Percentiles rank a stretch among this genome's conserved stretches.
phyloP scores from a whole-genome alignment of 768 basidiomycete species.

The Phanerochaete sordida region DNA sequence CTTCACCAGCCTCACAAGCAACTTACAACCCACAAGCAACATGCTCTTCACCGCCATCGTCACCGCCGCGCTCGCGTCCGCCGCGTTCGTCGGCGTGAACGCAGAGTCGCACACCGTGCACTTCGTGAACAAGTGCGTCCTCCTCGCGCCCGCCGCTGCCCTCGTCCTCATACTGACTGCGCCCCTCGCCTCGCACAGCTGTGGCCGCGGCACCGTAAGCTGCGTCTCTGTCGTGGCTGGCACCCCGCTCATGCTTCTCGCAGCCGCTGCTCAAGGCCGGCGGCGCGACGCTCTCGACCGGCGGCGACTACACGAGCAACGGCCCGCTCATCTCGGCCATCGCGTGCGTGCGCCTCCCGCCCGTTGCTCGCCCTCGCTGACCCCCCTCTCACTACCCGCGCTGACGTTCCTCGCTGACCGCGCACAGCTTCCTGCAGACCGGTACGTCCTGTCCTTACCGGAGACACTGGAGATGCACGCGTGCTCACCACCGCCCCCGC shows the following conservation, averaged over 20 bases:
- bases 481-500: background rate
- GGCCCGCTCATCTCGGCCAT: conserved; percentile 35
- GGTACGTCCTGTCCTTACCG: background rate
- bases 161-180: background rate
- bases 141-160: background rate
- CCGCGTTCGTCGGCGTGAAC: too few relatives aligned
- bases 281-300: conserved; percentile 34
- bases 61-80: too few relatives aligned
- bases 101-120: too few relatives aligned
- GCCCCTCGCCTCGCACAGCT: conserved; percentile 21
- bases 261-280: conserved; percentile 36
- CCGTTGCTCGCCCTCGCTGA: too few relatives aligned
- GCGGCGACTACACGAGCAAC: conserved; percentile 30
- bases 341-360: too few relatives aligned
- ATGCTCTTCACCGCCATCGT: too few relatives aligned
- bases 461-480: too few relatives aligned
- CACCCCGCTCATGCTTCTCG: background rate
- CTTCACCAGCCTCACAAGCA: too few relatives aligned
- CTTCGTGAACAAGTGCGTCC: too few relatives aligned
- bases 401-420: too few relatives aligned
- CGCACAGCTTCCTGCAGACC: conserved; percentile 4
- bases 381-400: too few relatives aligned
- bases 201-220: conserved; percentile 37
- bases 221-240: background rate
- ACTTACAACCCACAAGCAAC: too few relatives aligned